Base-by-base conservation (phyloP, 169 alveolate species). In the Plasmodium falciparum region DNA sequence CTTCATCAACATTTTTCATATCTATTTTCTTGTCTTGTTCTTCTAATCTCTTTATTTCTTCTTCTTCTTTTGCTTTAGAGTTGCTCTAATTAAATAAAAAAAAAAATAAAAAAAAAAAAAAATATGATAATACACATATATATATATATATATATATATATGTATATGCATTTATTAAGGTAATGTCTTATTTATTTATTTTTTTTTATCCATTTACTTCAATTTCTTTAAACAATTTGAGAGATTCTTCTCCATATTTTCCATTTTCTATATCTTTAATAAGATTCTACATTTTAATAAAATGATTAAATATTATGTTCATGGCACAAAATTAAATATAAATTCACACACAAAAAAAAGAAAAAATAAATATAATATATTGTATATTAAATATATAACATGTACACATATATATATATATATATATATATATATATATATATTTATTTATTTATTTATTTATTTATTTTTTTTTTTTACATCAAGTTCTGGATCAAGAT, bases 231-330 rank as follows among this genome's bases (percentile, higher is more conserved):
- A 49, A 78, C 54, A 78, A 47, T 20, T 78, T 78, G 43, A 78
- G 59, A 1, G 89, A 66, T 22, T 78, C 89, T 24, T 63, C 78
- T 12, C 89, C 89, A 22, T 24, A 52, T 26, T 78, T 66, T 43
- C 89, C 89, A 26, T 63, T 73, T 26, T 78, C 89, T 78, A 78
- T n/a, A 20, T 78, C 78, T 13, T 78, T 78, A 17, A 78, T 47
- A n/a, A 78, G 65, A 52, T 78, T 66, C 89, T 78, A 62, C 11
- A 50, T 12, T n/a, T 26, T 50, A n/a, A 22, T 6, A 71, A 71
- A 43, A 49, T 69, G 29, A 26, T 20, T n/a, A 39, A 15, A 5
- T 49, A 45, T 50, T 49, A 71, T 47, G 45, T 69, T 9, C 43
- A 17, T 26, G 13, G 17, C 62, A 5, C 22, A 20, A 15, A 70